A percentile compares a stretch with the other conserved stretches of the same genome.
phyloP scores from a whole-genome alignment of 2,329 filamentous ascomycete species.

The Xylariales sp. region DNA sequence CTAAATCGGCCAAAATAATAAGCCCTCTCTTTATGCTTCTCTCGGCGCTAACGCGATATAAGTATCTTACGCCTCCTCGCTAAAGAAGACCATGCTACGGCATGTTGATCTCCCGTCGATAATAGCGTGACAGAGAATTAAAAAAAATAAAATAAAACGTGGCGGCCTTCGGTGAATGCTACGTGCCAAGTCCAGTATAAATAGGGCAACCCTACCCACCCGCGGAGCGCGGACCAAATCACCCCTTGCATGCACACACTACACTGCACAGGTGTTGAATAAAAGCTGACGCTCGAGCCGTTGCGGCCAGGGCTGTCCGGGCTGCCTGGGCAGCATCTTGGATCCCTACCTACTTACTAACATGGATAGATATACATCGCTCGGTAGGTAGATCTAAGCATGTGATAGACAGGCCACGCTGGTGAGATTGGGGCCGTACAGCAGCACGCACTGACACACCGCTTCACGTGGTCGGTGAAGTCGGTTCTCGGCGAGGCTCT shows the following conservation, averaged over 20 bases:
- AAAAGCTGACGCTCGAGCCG: not conserved
- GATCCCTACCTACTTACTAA: not conserved
- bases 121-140: not conserved
- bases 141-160: conserved; percentile 6
- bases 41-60: not conserved
- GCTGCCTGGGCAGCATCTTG: conserved; percentile 12
- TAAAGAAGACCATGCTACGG: not conserved
- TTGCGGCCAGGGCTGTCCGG: not conserved
- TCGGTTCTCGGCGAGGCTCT: conserved; percentile 17
- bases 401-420: conserved; percentile 17
- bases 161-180: conserved; percentile 16
- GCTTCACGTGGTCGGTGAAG: conserved; percentile 26
- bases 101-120: conserved; percentile 23
- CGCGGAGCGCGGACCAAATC: conserved; percentile 21
- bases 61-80: not conserved
- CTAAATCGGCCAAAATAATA: not conserved
- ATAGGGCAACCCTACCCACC: conserved; percentile 10
- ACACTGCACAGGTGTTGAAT: not conserved
- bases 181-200: conserved; percentile 27
- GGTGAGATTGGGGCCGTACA: conserved; percentile 10
- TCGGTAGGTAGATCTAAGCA: conserved; percentile 2
- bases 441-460: conserved; percentile 3
- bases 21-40: not conserved
- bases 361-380: not conserved
- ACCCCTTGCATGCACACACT: not conserved